Evolutionary conservation across 352 stramenopile species (phyloP).

Genomic region (Phytophthora rubi): DNA sequence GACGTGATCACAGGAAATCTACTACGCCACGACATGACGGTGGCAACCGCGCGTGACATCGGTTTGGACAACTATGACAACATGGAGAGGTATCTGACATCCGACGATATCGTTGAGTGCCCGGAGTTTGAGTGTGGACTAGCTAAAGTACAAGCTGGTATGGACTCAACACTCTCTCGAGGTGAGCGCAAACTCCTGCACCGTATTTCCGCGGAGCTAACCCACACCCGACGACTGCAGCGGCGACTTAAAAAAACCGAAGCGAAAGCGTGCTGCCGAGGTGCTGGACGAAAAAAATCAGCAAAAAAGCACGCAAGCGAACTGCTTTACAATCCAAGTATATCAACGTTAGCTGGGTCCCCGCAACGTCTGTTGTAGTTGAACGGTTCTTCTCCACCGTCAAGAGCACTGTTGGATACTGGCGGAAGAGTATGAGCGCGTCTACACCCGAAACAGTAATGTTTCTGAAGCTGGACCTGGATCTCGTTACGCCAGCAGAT

Average conservation of each 20-base stretch:
- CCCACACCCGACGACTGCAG: background rate
- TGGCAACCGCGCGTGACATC: background rate
- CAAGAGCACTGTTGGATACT: background rate
- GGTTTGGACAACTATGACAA: background rate
- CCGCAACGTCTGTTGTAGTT: background rate
- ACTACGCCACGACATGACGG: background rate
- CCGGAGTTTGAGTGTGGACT: background rate
- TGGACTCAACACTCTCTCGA: background rate
- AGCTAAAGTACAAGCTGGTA: constrained; percentile 2
- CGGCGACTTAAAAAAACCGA: background rate
- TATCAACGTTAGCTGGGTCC: background rate
- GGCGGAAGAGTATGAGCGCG: background rate
- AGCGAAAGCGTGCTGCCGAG: background rate
- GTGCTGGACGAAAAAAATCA: background rate
- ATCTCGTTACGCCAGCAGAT: background rate
- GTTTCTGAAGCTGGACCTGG: background rate
- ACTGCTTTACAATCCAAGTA: background rate
- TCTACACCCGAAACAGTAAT: background rate
- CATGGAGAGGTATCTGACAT: background rate
- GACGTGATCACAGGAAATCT: background rate
- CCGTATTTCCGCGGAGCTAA: background rate
- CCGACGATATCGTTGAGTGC: background rate
- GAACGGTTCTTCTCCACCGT: background rate
- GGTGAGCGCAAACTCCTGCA: background rate
- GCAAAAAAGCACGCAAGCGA: background rate